Evolutionary conservation across 129 eudicot genomes (phyloP).

Genomic region (Oenanthe sinensis): DNA sequence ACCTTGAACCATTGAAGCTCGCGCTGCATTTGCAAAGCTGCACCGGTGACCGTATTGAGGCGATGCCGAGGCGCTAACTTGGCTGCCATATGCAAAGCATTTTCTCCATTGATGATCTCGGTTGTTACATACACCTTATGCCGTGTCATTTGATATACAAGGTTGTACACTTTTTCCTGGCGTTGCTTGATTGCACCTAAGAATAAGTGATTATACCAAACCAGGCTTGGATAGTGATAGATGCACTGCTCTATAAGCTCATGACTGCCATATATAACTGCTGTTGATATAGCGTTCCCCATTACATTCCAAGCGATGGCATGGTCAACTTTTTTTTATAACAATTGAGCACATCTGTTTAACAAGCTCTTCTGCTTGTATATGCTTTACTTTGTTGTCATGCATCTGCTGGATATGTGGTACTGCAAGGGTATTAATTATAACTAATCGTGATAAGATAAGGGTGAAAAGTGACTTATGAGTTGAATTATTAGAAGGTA

Average conservation of each 20-base stretch:
- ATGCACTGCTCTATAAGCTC: slow-evolving; percentile 4
- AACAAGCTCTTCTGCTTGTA: background rate
- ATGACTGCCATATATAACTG: background rate
- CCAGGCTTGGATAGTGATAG: background rate
- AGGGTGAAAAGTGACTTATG: background rate
- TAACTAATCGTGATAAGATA: too few species aligned
- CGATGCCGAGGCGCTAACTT: background rate
- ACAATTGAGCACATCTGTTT: background rate
- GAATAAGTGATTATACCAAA: background rate
- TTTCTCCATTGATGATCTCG: background rate
- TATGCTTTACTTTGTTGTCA: background rate
- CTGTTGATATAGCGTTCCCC: background rate
- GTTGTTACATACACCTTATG: background rate
- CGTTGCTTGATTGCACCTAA: background rate
- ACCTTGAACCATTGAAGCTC: background rate
- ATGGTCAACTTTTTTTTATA: background rate
- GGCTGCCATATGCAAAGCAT: background rate
- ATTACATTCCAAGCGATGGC: background rate
- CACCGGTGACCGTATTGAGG: slow-evolving; percentile 1
- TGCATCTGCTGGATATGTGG: background rate
- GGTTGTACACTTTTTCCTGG: background rate
- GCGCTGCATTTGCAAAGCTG: slow-evolving; percentile 2
- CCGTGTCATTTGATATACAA: slow-evolving; percentile 1
- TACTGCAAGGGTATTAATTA: background rate
- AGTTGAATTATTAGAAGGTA: background rate